Percentiles rank a stretch among this genome's conserved stretches.
These are phyloP conservation scores for Ailanthus altissimus DNA, from an alignment of 345 rosid species.

Conservation along the genomic window DNA sequence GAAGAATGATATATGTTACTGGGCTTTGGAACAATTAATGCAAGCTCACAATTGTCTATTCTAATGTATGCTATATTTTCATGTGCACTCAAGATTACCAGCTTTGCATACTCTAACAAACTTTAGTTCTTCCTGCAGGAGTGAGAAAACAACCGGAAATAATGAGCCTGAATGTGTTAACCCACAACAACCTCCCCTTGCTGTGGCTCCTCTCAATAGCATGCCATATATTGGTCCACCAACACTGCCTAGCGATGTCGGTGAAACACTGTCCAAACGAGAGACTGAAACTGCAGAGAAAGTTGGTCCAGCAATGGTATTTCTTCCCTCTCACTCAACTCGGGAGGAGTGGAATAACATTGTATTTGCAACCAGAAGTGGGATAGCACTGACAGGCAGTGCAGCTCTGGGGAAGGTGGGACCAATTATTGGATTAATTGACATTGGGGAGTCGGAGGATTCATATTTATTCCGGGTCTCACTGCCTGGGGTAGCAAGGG, in stretches of 20 bases:
- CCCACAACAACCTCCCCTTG: constrained; percentile 39
- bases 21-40: background rate
- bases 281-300: constrained; percentile 29
- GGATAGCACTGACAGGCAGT: constrained; percentile 67
- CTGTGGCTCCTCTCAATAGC: constrained; percentile 64
- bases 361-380: constrained; percentile 35
- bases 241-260: constrained; percentile 23
- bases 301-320: constrained; percentile 50
- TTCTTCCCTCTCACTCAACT: constrained; percentile 51
- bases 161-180: constrained; percentile 26
- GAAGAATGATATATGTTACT: constrained; percentile 19
- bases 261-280: constrained; percentile 24
- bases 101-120: constrained; percentile 26
- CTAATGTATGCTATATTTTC: constrained; percentile 5
- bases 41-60: background rate
- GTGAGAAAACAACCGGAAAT: constrained; percentile 24
- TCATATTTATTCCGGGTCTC: constrained; percentile 24
- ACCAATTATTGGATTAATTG: constrained; percentile 50
- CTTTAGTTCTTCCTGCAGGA: constrained; percentile 32
- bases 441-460: constrained; percentile 65
- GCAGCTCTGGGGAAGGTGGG: constrained; percentile 69
- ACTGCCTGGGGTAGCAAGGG: constrained; percentile 39
- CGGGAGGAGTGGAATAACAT: constrained; percentile 42
- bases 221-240: constrained; percentile 63
- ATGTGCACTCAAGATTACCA: background rate